phyloP scores from a whole-genome alignment of 2,329 filamentous ascomycete genomes.

The Trichophyton benhamiae region DNA sequence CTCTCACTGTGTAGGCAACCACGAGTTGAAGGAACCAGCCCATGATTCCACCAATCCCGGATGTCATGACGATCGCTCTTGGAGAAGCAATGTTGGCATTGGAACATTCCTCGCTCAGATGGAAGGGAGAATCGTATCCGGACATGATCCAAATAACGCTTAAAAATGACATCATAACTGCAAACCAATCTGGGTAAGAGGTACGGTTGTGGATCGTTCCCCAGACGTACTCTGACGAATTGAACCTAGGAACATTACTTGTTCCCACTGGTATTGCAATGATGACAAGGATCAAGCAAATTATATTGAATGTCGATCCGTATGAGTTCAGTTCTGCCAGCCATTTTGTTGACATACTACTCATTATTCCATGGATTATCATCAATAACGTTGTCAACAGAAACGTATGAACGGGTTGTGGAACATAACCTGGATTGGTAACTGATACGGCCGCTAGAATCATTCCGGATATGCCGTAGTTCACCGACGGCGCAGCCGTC shows the following conservation, averaged over 20 bases:
- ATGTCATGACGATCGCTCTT: slow-evolving; percentile 59
- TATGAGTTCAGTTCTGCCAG: slow-evolving; percentile 58
- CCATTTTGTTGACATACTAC: slow-evolving; percentile 58
- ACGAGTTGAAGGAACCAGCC: slow-evolving; percentile 65
- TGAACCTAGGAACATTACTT: slow-evolving; percentile 47
- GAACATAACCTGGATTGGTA: slow-evolving; percentile 51
- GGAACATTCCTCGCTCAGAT: slow-evolving; percentile 62
- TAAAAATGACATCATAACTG: slow-evolving; percentile 59
- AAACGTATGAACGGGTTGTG: slow-evolving; percentile 54
- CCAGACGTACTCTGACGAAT: slow-evolving; percentile 49
- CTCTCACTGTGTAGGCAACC: slow-evolving; percentile 58
- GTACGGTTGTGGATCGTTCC: slow-evolving; percentile 54
- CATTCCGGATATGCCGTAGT: slow-evolving; percentile 58
- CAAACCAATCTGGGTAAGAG: slow-evolving; percentile 54
- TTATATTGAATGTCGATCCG: slow-evolving; percentile 59
- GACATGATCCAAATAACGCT: slow-evolving; percentile 58
- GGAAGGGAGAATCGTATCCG: slow-evolving; percentile 58
- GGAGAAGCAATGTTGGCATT: slow-evolving; percentile 60
- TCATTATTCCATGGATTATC: slow-evolving; percentile 55
- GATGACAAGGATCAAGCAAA: slow-evolving; percentile 52
- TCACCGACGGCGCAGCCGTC: slow-evolving; percentile 53
- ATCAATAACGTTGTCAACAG: slow-evolving; percentile 56
- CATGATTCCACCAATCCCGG: slow-evolving; percentile 51
- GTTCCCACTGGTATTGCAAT: slow-evolving; percentile 55
- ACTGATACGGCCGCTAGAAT: slow-evolving; percentile 60